Base-by-base conservation (phyloP, 1,284 basidiomycete species). In the Ganoderma sp. region DNA sequence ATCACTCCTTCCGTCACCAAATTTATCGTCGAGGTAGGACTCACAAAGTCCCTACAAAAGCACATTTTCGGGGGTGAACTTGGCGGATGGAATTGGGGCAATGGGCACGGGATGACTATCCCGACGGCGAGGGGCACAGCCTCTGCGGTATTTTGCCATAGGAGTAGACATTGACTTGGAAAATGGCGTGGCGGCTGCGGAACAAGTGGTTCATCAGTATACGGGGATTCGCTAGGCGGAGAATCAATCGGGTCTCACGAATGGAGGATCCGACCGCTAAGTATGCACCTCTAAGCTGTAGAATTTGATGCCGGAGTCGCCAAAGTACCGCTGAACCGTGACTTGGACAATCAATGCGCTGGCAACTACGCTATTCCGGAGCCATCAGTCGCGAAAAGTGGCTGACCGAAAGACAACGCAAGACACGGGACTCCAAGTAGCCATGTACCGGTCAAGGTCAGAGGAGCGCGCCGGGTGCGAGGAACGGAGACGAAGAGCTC, bases 121-220 rank as follows among this genome's bases (percentile, higher is more conserved):
- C 48, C 48, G n/a, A 52, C 22, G 8, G 12, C 14, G 48, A 52
- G 48, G 22, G 52, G 52, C 15, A 19, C 4, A 15, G 28, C 52
- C 22, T 34, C 48, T 25, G 52, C 28, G 52, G 25, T 28, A 56
- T 56, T 56, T 56, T 56, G 52, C 52, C 52, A 56, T 56, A 56
- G 52, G 52, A 34, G 25, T 28, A 56, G 32, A 28, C 48, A 56
- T 34, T 34, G 32, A 56, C 52, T 56, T 3, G 22, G 22, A 34
- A 32, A 32, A 32, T 15, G 22, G 48, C 22, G 22, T 15, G 10
- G 48, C 22, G 22, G 48, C 48, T 25, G 22, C 17, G 28, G 4
- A 56, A 56, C 5, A 6, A 9, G 14, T 56, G 17, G 52, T 34
- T 19, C 28, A 22, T 34, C 25, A 34, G 12, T 50, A 2, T 6